Evolutionary conservation across 352 stramenopile genomes (phyloP), one percentile per base, ranked within the genome.

Genomic region (Globisporangium camurandrum): DNA sequence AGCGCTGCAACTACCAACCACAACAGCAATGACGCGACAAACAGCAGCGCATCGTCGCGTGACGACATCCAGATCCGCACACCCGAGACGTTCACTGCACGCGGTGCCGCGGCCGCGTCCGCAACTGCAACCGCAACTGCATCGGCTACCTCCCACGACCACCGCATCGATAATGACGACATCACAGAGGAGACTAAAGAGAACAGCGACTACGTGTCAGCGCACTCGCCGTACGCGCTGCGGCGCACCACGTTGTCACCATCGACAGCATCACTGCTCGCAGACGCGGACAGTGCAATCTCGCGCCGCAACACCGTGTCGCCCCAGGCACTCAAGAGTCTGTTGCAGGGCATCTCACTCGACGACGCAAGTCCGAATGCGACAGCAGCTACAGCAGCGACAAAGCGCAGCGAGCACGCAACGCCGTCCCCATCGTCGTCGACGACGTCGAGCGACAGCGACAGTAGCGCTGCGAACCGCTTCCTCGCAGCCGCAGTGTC

Each of bases 171-270:
- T 19, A 33, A 26, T 5, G 12, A 14, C 27, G 34, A 23, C 20
- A 5, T 24, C 5, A 11, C 26, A 42, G 30, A 38, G 23, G 28
- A 23, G 2, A 56, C 49, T 16, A 41, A n/a, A n/a, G n/a, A n/a
- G n/a, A n/a, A n/a, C n/a, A n/a, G n/a, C n/a, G n/a, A n/a, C n/a
- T n/a, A n/a, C n/a, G n/a, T n/a, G n/a, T n/a, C n/a, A n/a, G 30
- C 19, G 48, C 49, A 17, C 27, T 36, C 8, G 40, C 44, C 10
- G 49, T 41, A 14, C 31, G 20, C 0, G 49, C 33, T 40, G 23
- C 55, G 48, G 1, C 55, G 55, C 22, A 49, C 48, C 17, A 84
- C 73, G 42, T 54, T 86, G 49, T 85, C 73, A 40, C 74, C 74
- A 14, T 54, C 64, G 17, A 78, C 72, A 22, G 65, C 63, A 41